phyloP scores from a whole-genome alignment of 345 rosid genomes.

The Citropsis articulata region DNA sequence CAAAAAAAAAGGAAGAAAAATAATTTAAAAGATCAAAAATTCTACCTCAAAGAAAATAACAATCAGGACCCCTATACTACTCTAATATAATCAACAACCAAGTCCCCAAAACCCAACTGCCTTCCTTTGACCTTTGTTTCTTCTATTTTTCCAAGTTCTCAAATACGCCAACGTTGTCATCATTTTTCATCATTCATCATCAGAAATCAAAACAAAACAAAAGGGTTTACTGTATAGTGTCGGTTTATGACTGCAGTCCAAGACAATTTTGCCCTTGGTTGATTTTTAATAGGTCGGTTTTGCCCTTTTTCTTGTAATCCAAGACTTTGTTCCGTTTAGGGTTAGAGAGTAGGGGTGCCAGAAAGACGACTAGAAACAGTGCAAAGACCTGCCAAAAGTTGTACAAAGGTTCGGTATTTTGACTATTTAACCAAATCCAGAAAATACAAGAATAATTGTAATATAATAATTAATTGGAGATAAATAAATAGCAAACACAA shows the following conservation, averaged over 20 bases:
- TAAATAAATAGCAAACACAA: background rate
- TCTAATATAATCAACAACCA: background rate
- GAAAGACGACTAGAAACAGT: background rate
- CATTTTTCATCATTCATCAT: slow-evolving; percentile 17
- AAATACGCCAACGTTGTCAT: slow-evolving; percentile 43
- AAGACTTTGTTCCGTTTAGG: background rate
- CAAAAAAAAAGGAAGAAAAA: background rate
- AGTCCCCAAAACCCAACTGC: slow-evolving; percentile 41
- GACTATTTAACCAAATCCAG: too few relatives aligned
- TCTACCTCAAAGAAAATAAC: slow-evolving; percentile 5
- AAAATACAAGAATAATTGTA: too few relatives aligned
- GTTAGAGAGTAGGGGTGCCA: background rate
- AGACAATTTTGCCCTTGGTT: background rate
- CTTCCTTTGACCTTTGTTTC: slow-evolving; percentile 68
- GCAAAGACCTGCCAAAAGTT: too few relatives aligned
- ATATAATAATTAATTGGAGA: background rate
- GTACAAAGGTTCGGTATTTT: too few relatives aligned
- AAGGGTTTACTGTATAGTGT: background rate
- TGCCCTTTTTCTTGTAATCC: background rate
- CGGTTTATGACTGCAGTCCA: background rate
- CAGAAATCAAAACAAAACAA: background rate
- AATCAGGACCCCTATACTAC: slow-evolving; percentile 37
- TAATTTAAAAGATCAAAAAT: background rate
- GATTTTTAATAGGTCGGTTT: background rate
- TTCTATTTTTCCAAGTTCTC: slow-evolving; percentile 12